These are phyloP conservation scores for Ceriops decandra DNA, from an alignment of 345 rosid species.

Conservation along the genomic window DNA sequence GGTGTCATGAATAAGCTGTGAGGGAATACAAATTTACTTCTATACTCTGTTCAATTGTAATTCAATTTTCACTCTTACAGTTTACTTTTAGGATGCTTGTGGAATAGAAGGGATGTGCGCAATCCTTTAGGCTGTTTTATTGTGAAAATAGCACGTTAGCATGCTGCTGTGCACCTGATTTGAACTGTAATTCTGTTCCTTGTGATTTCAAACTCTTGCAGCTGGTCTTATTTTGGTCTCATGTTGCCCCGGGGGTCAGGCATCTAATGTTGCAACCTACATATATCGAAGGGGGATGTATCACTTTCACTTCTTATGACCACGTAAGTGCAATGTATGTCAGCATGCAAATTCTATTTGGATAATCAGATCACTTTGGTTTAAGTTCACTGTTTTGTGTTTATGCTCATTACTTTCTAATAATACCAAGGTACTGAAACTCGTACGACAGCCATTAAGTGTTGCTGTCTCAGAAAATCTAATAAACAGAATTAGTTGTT, in stretches of 20 bases:
- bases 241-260: conserved; percentile 98
- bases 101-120: neutral
- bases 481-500: conserved; percentile 39
- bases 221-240: conserved; percentile 94
- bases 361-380: conserved; percentile 27
- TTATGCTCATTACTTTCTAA: neutral
- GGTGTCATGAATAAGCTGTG: neutral
- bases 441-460: conserved; percentile 72
- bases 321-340: conserved; percentile 43
- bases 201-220: conserved; percentile 60
- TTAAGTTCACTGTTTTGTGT: neutral
- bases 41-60: no score
- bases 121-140: neutral
- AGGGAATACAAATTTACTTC: no score
- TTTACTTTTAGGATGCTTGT: neutral
- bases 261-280: conserved; percentile 93
- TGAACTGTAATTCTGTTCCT: conserved; percentile 5
- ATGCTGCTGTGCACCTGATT: conserved; percentile 3
- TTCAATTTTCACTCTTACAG: no score
- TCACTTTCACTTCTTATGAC: conserved; percentile 98
- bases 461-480: conserved; percentile 89
- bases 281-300: conserved; percentile 88
- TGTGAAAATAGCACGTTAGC: neutral
- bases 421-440: conserved; percentile 37
- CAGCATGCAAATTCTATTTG: conserved; percentile 18